A percentile compares a stretch with the other conserved stretches of the same genome.
Conservation (phyloP, 306 rosid species). For the Crataegus laevigata region DNA sequence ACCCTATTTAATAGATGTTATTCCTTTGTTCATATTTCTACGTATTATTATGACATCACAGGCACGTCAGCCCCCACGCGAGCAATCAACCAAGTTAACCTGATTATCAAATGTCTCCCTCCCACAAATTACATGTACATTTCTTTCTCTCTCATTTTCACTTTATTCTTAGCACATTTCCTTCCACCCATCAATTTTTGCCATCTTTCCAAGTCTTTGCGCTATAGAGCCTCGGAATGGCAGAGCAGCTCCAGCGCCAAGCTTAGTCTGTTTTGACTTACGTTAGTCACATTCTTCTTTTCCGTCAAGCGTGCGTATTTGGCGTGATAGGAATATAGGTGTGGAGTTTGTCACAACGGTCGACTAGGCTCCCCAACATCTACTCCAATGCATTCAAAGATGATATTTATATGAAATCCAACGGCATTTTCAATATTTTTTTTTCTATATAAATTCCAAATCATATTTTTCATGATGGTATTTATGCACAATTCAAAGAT, state of each 20-base stretch:
- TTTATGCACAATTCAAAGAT: too few species aligned
- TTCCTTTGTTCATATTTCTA: conserved; percentile 2
- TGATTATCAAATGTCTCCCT: neutral
- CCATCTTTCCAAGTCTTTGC: neutral
- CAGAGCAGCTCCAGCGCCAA: neutral
- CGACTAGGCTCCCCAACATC: too few species aligned
- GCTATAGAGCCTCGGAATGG: neutral
- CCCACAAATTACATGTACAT: neutral
- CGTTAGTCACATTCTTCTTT: too few species aligned
- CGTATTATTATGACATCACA: conserved; percentile 51
- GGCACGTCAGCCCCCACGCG: conserved; percentile 49
- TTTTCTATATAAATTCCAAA: too few species aligned
- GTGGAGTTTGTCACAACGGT: too few species aligned
- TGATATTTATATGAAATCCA: too few species aligned
- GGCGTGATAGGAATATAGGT: too few species aligned
- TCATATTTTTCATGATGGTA: too few species aligned
- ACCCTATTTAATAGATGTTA: conserved; percentile 5
- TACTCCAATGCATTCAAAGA: too few species aligned
- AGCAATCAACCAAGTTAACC: conserved; percentile 19
- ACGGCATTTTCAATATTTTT: too few species aligned
- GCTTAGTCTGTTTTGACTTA: too few species aligned
- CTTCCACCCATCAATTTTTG: neutral
- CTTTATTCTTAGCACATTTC: neutral
- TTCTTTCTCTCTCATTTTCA: neutral
- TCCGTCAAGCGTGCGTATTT: neutral